phyloP scores from a whole-genome alignment of 306 rosid species.

The Pyrus bretschneideri region DNA sequence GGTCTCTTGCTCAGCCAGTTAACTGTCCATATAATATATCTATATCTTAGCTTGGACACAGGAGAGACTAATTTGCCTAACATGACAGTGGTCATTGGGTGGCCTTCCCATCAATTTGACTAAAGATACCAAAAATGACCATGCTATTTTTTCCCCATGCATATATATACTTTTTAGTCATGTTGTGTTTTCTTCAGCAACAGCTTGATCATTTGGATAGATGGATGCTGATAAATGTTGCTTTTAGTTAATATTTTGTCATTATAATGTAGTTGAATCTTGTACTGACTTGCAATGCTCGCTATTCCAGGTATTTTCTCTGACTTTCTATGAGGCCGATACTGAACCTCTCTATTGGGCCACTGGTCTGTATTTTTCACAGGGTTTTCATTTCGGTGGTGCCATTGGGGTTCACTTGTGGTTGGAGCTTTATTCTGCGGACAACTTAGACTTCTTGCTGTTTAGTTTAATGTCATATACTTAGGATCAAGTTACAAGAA shows the following conservation, averaged over 20 bases:
- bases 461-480: conserved; percentile 14
- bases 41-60: not conserved
- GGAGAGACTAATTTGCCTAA: not conserved
- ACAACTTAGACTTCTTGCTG: conserved; percentile 28
- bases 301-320: conserved; percentile 98
- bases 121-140: not conserved
- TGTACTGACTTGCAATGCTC: conserved; percentile 62
- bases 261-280: not conserved
- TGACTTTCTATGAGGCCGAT: conserved; percentile 94
- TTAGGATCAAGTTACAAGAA: not conserved
- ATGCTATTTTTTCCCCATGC: not conserved
- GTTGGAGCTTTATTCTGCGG: conserved; percentile 24
- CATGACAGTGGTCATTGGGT: not conserved
- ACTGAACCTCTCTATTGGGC: conserved; percentile 77
- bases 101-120: not conserved
- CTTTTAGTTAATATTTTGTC: no score
- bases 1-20: not conserved
- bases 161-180: not conserved
- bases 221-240: not conserved
- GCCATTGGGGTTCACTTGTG: conserved; percentile 32
- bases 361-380: conserved; percentile 81
- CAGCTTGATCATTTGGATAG: not conserved
- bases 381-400: conserved; percentile 53
- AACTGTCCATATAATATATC: not conserved
- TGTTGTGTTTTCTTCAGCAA: not conserved